These are phyloP conservation scores for Aurinia saxatilis DNA, from an alignment of 345 rosid species.

Conservation along the genomic window DNA sequence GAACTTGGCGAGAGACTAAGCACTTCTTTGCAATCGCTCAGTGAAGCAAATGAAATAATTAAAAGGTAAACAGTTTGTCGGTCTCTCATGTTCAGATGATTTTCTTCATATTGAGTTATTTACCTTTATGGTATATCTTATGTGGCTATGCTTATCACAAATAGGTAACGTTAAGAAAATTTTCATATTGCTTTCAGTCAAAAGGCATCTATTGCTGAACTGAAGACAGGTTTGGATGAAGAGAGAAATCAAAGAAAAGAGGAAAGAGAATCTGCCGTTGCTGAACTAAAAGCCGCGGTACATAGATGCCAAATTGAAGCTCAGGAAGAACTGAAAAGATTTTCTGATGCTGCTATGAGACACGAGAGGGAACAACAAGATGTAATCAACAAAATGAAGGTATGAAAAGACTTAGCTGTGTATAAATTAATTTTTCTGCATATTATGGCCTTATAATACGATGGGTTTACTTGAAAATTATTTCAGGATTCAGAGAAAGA, in stretches of 20 bases:
- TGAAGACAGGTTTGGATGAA: constrained; percentile 67
- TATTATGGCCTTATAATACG: constrained; percentile 13
- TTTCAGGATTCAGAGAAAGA: constrained; percentile 70
- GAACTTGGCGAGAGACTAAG: constrained; percentile 75
- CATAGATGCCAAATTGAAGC: constrained; percentile 74
- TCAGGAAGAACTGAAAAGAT: constrained; percentile 61
- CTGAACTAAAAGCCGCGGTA: constrained; percentile 67
- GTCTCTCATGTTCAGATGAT: not conserved
- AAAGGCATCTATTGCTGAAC: constrained; percentile 67
- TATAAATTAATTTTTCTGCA: not conserved
- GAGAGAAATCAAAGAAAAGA: constrained; percentile 78
- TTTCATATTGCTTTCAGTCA: constrained; percentile 49
- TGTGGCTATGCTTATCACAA: not conserved
- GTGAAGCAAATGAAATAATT: constrained; percentile 80
- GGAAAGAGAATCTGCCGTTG: constrained; percentile 66
- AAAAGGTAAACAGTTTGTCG: constrained; percentile 57
- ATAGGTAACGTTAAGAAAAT: not conserved
- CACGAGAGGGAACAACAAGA: constrained; percentile 74
- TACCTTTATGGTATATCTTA: not conserved
- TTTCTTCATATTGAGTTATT: not conserved
- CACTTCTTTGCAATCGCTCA: constrained; percentile 73
- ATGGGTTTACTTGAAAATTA: constrained; percentile 17
- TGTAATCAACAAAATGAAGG: constrained; percentile 84
- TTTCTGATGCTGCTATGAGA: constrained; percentile 52
- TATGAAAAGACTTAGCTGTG: constrained; percentile 20